Conservation (phyloP, 2,329 filamentous ascomycete species). For the Fulvia fulva region DNA sequence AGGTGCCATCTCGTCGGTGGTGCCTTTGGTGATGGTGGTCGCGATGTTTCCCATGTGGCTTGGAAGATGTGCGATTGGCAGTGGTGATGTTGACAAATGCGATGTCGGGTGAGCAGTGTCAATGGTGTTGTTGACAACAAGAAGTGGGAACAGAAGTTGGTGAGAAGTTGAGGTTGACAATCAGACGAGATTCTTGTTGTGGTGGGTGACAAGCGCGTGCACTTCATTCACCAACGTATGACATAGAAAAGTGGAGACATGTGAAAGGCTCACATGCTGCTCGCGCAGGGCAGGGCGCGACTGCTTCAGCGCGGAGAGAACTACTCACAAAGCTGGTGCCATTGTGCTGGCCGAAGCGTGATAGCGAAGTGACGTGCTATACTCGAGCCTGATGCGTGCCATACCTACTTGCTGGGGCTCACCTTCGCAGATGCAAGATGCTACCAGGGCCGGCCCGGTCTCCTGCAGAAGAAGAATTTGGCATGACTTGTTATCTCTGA, state of each 20-base stretch:
- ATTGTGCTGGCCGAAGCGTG: too few relatives aligned
- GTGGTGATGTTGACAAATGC: neutral
- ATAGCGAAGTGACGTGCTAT: too few relatives aligned
- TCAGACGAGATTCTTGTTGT: neutral
- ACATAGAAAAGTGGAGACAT: neutral
- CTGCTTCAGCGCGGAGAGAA: too few relatives aligned
- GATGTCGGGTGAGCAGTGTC: neutral
- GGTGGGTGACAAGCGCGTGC: neutral
- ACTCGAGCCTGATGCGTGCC: too few relatives aligned
- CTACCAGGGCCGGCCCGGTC: too few relatives aligned
- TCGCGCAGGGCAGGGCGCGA: too few relatives aligned
- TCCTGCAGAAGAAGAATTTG: too few relatives aligned
- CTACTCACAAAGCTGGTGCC: too few relatives aligned
- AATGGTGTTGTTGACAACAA: neutral
- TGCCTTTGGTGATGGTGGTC: neutral
- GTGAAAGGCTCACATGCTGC: too few relatives aligned
- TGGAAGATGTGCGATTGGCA: neutral
- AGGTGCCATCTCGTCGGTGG: neutral
- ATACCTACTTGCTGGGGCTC: too few relatives aligned
- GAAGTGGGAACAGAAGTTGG: neutral
- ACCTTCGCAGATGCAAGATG: too few relatives aligned
- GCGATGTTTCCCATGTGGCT: neutral
- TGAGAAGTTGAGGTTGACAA: neutral
- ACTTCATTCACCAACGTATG: neutral
- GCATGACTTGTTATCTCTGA: too few relatives aligned